These are phyloP conservation scores for Xylaria hypoxylon DNA, from an alignment of 2,329 filamentous ascomycete genomes.

Conservation along the genomic window DNA sequence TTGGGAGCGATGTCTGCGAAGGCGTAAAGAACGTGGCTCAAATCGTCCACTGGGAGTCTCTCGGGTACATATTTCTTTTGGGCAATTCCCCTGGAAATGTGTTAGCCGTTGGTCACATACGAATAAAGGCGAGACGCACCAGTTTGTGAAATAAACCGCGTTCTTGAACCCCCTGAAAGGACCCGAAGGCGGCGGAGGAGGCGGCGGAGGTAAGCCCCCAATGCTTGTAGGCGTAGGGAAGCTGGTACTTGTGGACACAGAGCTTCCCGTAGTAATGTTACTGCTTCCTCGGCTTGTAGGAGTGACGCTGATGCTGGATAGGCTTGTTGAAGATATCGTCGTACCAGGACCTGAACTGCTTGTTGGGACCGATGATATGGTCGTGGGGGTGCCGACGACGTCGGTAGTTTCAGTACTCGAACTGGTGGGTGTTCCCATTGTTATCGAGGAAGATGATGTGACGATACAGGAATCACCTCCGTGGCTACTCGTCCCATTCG, in stretches of 20 bases:
- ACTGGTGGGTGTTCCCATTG: slow-evolving; percentile 28
- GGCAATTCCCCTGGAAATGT: slow-evolving; percentile 54
- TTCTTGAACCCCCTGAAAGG: slow-evolving; percentile 53
- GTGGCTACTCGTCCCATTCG: slow-evolving; percentile 34
- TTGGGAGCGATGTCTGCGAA: slow-evolving; percentile 61
- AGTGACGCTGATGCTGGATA: slow-evolving; percentile 29
- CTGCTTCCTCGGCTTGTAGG: slow-evolving; percentile 20
- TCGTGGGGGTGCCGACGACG: slow-evolving; percentile 15
- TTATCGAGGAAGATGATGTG: slow-evolving; percentile 25
- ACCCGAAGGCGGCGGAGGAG: slow-evolving; percentile 37
- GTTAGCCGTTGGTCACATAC: slow-evolving; percentile 2
- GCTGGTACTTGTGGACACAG: slow-evolving; percentile 30
- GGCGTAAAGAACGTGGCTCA: slow-evolving; percentile 79
- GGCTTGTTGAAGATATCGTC: slow-evolving; percentile 26
- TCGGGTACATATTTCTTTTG: slow-evolving; percentile 71
- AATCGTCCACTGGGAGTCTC: slow-evolving; percentile 72
- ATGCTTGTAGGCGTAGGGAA: slow-evolving; percentile 39
- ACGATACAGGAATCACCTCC: slow-evolving; percentile 22
- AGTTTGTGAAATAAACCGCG: slow-evolving; percentile 66
- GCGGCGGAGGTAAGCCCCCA: slow-evolving; percentile 33
- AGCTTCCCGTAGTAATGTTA: slow-evolving; percentile 32
- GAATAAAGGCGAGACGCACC: slow-evolving; percentile 53
- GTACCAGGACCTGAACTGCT: slow-evolving; percentile 20
- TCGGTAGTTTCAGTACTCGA: slow-evolving; percentile 27
- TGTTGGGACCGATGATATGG: slow-evolving; percentile 19